Evolutionary conservation across 1,284 basidiomycete species (phyloP), one percentile per base, ranked within the genome.

Genomic region (Heterobasidion annosum): DNA sequence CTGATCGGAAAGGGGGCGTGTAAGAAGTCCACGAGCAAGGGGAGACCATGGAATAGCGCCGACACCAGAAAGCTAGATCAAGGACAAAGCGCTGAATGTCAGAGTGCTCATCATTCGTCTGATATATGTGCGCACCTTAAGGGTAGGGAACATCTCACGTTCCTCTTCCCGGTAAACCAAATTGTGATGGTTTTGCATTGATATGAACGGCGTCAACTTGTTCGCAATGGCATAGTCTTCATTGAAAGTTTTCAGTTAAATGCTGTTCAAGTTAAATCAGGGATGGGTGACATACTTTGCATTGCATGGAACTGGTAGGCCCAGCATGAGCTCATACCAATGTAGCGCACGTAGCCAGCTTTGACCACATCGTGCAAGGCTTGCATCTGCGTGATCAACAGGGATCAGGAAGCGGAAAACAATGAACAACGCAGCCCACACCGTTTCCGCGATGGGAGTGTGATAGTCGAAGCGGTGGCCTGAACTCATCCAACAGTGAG

Each of bases 391-490:
- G 15, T 1, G 47, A 46, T 50, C 8, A n/a, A 8, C 34, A 15
- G 13, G 2, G n/a, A 47, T 32, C 19, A 34, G 8, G 9, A n/a
- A 10, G 15, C 10, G 34, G 18, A 2, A 8, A n/a, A 8, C 4
- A 15, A 37, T 32, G 34, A 13, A 15, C 16, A 18, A 33, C 8
- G 34, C 9, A 15, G 15, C 44, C 25, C 51, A 59, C 67, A 72
- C 72, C 16, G 68, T 73, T 58, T 71, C 71, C 54, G 68, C 70
- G 15, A 64, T 61, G 0, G 72, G 69, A 0, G 68, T 70, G 6
- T 65, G 57, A 1, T 56, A 49, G 55, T 74, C 72, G 54, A 66
- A 70, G 15, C 68, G 62, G 53, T 73, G 73, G 49, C 58, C 58
- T 59, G 18, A 47, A 47, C 1, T 34, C 32, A 13, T n/a, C 15